These are phyloP conservation scores for Alternaria atra DNA, from an alignment of 2,329 filamentous ascomycete genomes.

Conservation along the genomic window DNA sequence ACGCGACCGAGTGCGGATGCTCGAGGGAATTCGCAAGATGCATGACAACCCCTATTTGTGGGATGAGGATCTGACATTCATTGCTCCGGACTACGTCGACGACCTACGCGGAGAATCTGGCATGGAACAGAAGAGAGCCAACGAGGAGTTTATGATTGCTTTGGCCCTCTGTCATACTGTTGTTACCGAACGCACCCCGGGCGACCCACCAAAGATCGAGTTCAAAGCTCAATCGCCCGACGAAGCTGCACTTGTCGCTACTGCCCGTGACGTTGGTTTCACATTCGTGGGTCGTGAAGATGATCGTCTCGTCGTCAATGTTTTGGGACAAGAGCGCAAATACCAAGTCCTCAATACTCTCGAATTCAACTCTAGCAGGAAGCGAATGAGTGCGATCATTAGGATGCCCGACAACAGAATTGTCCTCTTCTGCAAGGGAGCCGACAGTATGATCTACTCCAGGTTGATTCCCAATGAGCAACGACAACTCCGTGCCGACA, in stretches of 20 bases:
- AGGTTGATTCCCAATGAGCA: slow-evolving; percentile 87
- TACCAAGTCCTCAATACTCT: slow-evolving; percentile 93
- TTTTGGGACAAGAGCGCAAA: slow-evolving; percentile 83
- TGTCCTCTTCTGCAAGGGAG: slow-evolving; percentile 94
- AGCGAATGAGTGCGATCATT: slow-evolving; percentile 97
- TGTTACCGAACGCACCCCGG: slow-evolving; percentile 86
- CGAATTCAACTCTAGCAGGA: slow-evolving; percentile 96
- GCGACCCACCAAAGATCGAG: slow-evolving; percentile 88
- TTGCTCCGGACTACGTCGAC: slow-evolving; percentile 86
- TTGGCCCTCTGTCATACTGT: slow-evolving; percentile 97
- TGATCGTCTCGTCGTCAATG: slow-evolving; percentile 84
- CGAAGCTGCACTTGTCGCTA: slow-evolving; percentile 91
- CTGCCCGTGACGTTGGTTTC: slow-evolving; percentile 93
- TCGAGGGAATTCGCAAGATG: slow-evolving; percentile 76
- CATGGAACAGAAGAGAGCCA: slow-evolving; percentile 77
- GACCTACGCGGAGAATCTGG: slow-evolving; percentile 83
- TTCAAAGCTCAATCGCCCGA: slow-evolving; percentile 99
- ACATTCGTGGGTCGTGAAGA: slow-evolving; percentile 83
- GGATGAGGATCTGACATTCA: slow-evolving; percentile 89
- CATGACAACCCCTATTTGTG: slow-evolving; percentile 91
- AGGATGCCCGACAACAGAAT: slow-evolving; percentile 92
- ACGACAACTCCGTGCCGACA: slow-evolving; percentile 79
- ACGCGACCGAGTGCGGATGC: slow-evolving; percentile 74
- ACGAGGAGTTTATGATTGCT: slow-evolving; percentile 91
- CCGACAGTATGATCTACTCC: slow-evolving; percentile 96